Conservation (phyloP, 2,329 filamentous ascomycete species). For the Raffaelea arxii region DNA sequence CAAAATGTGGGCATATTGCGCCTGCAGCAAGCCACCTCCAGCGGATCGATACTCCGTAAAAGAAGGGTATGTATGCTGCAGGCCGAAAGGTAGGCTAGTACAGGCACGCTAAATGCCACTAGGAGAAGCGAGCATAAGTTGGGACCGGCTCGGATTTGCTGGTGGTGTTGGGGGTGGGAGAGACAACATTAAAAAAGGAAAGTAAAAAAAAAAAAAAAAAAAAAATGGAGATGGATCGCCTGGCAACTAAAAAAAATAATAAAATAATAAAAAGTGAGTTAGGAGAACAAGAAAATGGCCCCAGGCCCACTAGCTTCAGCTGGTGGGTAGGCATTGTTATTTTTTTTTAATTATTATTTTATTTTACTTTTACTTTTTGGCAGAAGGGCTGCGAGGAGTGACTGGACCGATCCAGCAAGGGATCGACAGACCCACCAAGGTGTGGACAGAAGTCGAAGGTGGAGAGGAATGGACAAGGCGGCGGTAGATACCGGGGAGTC, state of each 20-base stretch:
- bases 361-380: not conserved
- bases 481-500: not conserved
- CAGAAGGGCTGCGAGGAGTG: not conserved
- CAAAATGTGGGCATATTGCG: too few relatives aligned
- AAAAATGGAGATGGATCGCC: not conserved
- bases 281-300: not conserved
- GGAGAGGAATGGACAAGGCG: not conserved
- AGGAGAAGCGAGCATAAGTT: not conserved
- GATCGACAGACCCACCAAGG: not conserved
- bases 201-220: not conserved
- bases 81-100: not conserved
- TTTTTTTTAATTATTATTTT: too few relatives aligned
- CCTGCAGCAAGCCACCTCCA: too few relatives aligned
- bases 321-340: too few relatives aligned
- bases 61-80: too few relatives aligned
- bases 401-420: not conserved
- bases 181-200: too few relatives aligned
- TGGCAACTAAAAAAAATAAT: too few relatives aligned
- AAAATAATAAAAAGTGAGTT: not conserved
- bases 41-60: not conserved
- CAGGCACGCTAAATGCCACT: constrained; percentile 1
- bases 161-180: not conserved
- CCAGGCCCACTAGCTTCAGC: not conserved
- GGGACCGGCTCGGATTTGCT: not conserved
- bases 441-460: not conserved